Evolutionary conservation across 139 green algal species (phyloP).

Genomic region (Gonium pectorale): DNA sequence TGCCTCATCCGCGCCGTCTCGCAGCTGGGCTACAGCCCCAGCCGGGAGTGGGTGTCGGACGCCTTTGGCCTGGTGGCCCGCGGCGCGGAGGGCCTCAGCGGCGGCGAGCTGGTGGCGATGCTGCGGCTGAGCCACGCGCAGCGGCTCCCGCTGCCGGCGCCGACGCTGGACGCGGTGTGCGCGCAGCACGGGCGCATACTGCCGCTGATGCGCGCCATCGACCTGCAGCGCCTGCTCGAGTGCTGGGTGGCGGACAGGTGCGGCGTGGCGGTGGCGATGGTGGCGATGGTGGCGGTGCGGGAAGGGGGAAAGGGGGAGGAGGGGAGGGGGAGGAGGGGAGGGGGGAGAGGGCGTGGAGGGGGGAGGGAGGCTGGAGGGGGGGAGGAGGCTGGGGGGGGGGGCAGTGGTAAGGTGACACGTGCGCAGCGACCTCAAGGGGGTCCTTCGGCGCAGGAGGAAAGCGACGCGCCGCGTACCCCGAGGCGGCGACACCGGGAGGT

Average conservation of each 20-base stretch:
- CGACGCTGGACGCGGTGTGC: conserved; percentile 36
- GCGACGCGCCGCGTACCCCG: too few relatives aligned
- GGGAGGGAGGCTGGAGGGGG: background rate
- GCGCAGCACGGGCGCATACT: conserved; percentile 23
- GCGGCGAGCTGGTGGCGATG: conserved; percentile 35
- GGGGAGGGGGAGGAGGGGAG: background rate
- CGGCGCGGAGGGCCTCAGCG: background rate
- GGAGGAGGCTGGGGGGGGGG: too few relatives aligned
- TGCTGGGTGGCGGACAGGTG: conserved; percentile 43
- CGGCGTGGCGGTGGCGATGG: too few relatives aligned
- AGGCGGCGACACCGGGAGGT: too few relatives aligned
- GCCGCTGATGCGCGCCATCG: conserved; percentile 39
- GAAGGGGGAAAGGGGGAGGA: too few relatives aligned
- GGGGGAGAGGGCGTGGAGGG: background rate
- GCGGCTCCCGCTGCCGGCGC: conserved; percentile 6
- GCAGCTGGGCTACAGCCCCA: background rate
- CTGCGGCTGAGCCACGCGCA: conserved; percentile 30
- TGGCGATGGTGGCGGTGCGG: too few relatives aligned
- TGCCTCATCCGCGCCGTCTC: background rate
- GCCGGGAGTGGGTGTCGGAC: conserved; percentile 25
- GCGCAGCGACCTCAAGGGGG: too few relatives aligned
- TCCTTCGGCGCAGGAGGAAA: too few relatives aligned
- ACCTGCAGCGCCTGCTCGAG: conserved; percentile 31
- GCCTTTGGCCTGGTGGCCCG: background rate
- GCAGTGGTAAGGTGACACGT: too few relatives aligned